These are phyloP conservation scores for Cryphonectria nitschkei DNA, from an alignment of 2,329 filamentous ascomycete species.

Conservation along the genomic window DNA sequence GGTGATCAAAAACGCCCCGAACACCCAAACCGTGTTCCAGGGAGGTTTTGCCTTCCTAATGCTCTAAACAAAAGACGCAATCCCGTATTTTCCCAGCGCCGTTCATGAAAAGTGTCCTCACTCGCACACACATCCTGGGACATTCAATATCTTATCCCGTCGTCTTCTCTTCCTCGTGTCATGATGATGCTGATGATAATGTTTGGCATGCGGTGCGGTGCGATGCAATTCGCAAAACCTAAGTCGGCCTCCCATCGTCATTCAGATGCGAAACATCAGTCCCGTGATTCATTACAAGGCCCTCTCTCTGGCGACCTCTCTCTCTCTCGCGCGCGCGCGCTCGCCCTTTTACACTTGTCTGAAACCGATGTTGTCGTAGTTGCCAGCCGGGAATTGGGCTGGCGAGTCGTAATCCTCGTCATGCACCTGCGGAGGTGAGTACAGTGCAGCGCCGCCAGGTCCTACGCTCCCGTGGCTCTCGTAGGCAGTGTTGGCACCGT, in stretches of 20 bases:
- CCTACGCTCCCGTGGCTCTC: slow-evolving; percentile 18
- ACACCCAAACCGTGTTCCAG: slow-evolving; percentile 20
- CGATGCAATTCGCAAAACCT: background rate
- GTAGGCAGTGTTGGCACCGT: slow-evolving; percentile 24
- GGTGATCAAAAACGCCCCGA: slow-evolving; percentile 27
- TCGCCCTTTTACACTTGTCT: slow-evolving; percentile 48
- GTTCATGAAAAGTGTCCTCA: background rate
- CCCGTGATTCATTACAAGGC: slow-evolving; percentile 6
- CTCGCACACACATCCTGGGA: background rate
- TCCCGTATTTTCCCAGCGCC: slow-evolving; percentile 3
- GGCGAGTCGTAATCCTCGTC: slow-evolving; percentile 50
- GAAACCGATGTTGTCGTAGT: slow-evolving; percentile 45
- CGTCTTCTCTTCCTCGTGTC: background rate
- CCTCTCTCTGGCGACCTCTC: background rate
- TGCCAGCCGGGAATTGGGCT: slow-evolving; percentile 58
- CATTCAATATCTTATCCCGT: background rate
- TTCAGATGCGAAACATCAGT: background rate
- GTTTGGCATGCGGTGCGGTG: background rate
- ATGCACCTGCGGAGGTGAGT: slow-evolving; percentile 43
- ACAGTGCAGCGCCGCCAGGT: slow-evolving; percentile 36
- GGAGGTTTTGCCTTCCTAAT: background rate
- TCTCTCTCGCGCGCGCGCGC: background rate
- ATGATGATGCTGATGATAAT: background rate
- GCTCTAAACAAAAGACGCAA: background rate
- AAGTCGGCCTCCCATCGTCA: background rate